Conservation (phyloP, 306 rosid genomes). For the Acmispon strigosus region DNA sequence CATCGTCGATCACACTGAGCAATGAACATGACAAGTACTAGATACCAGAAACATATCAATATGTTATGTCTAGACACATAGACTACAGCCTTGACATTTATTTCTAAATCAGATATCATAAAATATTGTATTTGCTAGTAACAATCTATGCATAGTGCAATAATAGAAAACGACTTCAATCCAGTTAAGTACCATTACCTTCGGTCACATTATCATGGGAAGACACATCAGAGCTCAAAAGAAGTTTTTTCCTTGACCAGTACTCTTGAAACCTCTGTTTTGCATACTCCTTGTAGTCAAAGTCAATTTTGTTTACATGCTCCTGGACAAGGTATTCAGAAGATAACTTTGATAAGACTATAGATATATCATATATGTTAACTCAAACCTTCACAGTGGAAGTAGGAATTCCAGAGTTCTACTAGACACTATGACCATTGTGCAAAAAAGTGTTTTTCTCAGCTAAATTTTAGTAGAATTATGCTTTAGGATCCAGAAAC, state of each 20-base stretch:
- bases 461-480: neutral
- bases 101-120: no score
- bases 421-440: no score
- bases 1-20: neutral
- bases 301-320: slow-evolving; percentile 73
- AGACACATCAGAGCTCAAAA: slow-evolving; percentile 26
- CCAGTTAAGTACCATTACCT: slow-evolving; percentile 14
- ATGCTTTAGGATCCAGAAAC: neutral
- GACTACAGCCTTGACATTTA: neutral
- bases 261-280: slow-evolving; percentile 66
- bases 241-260: slow-evolving; percentile 42
- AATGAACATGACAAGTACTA: no score
- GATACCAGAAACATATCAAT: no score
- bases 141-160: neutral
- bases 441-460: neutral
- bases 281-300: slow-evolving; percentile 69
- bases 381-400: neutral
- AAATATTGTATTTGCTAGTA: neutral
- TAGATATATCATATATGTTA: neutral
- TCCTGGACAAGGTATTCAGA: slow-evolving; percentile 35
- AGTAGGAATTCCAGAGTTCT: no score
- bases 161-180: neutral
- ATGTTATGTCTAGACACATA: neutral
- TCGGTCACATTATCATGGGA: slow-evolving; percentile 1
- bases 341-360: neutral